Base-by-base conservation (phyloP, 2,329 filamentous ascomycete species). In the Drechslerella dactyloides region DNA sequence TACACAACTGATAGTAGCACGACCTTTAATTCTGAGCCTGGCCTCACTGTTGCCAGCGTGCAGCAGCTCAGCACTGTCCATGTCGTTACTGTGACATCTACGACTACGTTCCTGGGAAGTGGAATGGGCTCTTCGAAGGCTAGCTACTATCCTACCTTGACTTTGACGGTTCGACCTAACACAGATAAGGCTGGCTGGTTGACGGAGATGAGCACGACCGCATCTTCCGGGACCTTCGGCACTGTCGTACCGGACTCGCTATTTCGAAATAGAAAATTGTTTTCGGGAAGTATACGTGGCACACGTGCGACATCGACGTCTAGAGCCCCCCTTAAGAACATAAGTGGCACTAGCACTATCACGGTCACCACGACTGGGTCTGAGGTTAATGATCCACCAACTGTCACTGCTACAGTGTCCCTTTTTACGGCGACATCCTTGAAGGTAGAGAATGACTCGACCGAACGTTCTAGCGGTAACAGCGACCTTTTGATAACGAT, bases 91-190 rank as follows among this genome's bases (percentile, higher is more conserved):
- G 50, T 51, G 24, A 61, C 57, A 3, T 57, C 13, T 7, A 62
- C 51, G 1, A 57, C 64, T 5, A 69, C 64, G 0, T 27, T 69
- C n/a, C 52, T 51, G 1, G 51, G 57, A 21, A 51, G 56, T 10
- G 64, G 56, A 3, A 62, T 51, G 2, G 17, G 56, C 46, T 56
- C 52, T 1, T 61, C 44, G 15, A 56, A 51, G 13, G 51, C 61
- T 13, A 61, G 64, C 52, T 61, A 62, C 33, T 57, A 61, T 33
- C 40, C 21, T 23, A 61, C 57, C 6, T 30, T 57, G 23, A 69
- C 35, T 13, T 48, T 69, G 17, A 69, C 64, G 15, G 42, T 62
- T 30, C 51, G 54, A n/a, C 37, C 48, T 3, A 55, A 19, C 6
- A 61, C 54, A 8, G 51, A 52, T 19, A 33, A 48, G 13, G 21